Evolutionary conservation across 2,329 filamentous ascomycete genomes (phyloP), one percentile per base, ranked within the genome.

Genomic region (Aspergillus quadricinctus): DNA sequence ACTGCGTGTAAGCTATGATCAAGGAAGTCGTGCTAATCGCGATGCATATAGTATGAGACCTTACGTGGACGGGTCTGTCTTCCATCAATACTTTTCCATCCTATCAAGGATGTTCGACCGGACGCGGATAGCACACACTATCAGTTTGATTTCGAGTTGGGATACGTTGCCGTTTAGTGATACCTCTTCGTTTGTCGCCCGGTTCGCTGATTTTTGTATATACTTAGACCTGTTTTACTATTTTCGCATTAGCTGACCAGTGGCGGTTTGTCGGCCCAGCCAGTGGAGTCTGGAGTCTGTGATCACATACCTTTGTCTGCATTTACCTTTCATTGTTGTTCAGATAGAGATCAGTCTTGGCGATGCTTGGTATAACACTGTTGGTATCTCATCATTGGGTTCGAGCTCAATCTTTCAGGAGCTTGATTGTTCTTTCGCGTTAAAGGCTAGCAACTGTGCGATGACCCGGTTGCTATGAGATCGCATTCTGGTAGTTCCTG

Each of bases 71-170:
- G 61, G 27, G 58, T 67, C 3, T 65, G 67, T 28, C 63, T 69
- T 37, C 65, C 67, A 8, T 65, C 65, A 4, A 70, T 69, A 61
- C 55, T 70, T 25, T 62, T 70, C 19, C 68, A 70, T 55, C 64
- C 67, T 1, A 62, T 70, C 43, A 70, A 70, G 53, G 64, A 65
- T 17, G 64, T 57, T 35, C 50, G 53, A 23, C 55, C 56, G 21
- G 54, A 51, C 27, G 31, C 57, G 3, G 57, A 59, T 21, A 53
- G 25, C 23, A 53, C 51, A 14, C 51, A 53, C 35, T 53, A 53
- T 27, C 25, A 50, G n/a, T 50, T 50, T 27, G 48, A 50, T n/a
- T 28, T 8, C 4, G 48, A 50, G 27, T 35, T 50, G 48, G 48
- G 48, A 45, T 45, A 45, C 17, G 21, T 45, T 45, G 19, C 41